These are phyloP conservation scores for Phytophthora litchii DNA, from an alignment of 352 stramenopile genomes.

Conservation along the genomic window DNA sequence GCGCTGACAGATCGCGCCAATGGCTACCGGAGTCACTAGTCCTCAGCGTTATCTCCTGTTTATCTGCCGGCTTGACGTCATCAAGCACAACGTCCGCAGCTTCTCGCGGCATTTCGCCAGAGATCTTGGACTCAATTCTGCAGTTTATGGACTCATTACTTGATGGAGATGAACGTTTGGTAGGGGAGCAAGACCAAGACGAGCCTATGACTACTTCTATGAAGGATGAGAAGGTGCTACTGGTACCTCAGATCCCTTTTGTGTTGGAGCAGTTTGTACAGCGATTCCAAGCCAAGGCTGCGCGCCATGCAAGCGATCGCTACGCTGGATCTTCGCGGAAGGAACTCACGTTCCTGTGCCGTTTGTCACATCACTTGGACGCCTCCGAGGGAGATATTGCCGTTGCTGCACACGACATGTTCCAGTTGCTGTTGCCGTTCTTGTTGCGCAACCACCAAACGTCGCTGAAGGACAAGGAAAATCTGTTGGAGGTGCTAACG, in stretches of 20 bases:
- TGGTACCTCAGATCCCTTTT: slow-evolving; percentile 81
- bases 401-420: slow-evolving; percentile 71
- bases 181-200: slow-evolving; percentile 31
- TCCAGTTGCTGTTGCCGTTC: slow-evolving; percentile 86
- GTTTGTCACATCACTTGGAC: slow-evolving; percentile 70
- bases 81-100: slow-evolving; percentile 26
- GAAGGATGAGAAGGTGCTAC: slow-evolving; percentile 15
- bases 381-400: slow-evolving; percentile 39
- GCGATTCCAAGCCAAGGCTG: slow-evolving; percentile 83
- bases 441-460: slow-evolving; percentile 84
- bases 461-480: slow-evolving; percentile 76
- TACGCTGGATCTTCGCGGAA: slow-evolving; percentile 84
- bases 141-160: slow-evolving; percentile 82
- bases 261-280: slow-evolving; percentile 80
- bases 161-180: slow-evolving; percentile 64
- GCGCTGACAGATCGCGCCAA: slow-evolving; percentile 45
- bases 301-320: slow-evolving; percentile 73
- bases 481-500: slow-evolving; percentile 76
- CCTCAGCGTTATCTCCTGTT: slow-evolving; percentile 62
- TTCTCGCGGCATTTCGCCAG: slow-evolving; percentile 57
- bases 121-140: slow-evolving; percentile 74
- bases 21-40: slow-evolving; percentile 48
- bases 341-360: slow-evolving; percentile 83
- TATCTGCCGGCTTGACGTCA: slow-evolving; percentile 61
- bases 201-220: slow-evolving; percentile 16